phyloP scores from a whole-genome alignment of 179 eudicot species.

The Carnegiea gigantea region DNA sequence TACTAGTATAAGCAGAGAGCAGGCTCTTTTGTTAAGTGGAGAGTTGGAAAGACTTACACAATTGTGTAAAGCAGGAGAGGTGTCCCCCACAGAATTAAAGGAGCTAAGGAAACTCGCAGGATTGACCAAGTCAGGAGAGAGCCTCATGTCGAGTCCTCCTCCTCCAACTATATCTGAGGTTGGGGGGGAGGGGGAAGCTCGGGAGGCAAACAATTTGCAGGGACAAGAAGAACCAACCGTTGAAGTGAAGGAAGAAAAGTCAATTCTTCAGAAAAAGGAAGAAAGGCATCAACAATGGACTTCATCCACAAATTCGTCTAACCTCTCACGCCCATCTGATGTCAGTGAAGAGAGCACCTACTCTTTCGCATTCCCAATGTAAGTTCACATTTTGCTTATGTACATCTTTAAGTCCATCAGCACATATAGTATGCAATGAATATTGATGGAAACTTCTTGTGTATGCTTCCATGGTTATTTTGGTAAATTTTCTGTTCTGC shows the following conservation, averaged over 20 bases:
- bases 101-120: neutral
- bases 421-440: no score
- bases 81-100: neutral
- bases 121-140: neutral
- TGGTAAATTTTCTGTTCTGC: no score
- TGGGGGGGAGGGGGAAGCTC: slow-evolving; percentile 2
- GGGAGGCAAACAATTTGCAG: slow-evolving; percentile 5
- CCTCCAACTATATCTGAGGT: neutral
- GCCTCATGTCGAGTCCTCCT: slow-evolving; percentile 6
- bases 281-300: slow-evolving; percentile 3
- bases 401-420: no score
- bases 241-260: neutral
- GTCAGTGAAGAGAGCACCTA: slow-evolving; percentile 20
- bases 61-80: slow-evolving; percentile 11
- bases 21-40: slow-evolving; percentile 8
- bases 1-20: slow-evolving; percentile 39
- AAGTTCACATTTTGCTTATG: slow-evolving; percentile 18
- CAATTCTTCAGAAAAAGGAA: neutral
- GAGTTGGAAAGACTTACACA: slow-evolving; percentile 19
- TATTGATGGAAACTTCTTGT: no score
- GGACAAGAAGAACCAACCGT: neutral
- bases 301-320: neutral
- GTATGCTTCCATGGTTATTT: no score
- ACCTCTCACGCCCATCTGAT: slow-evolving; percentile 26
- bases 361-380: slow-evolving; percentile 36